Evolutionary conservation across 2,329 filamentous ascomycete species (phyloP).

Genomic region (Phyllosticta ampelicida): DNA sequence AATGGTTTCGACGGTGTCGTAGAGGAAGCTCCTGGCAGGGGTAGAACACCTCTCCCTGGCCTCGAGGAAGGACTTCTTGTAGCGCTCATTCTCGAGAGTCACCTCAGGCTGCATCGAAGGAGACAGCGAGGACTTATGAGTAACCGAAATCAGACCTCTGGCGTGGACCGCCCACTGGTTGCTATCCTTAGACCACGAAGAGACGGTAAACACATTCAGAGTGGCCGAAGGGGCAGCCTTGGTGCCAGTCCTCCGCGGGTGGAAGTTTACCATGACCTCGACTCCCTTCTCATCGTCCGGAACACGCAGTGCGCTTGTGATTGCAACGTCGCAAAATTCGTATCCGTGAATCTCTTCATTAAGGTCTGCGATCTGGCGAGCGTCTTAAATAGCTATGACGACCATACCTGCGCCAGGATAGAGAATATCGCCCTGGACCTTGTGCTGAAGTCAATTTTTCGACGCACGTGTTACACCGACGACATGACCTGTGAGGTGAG

Average conservation of each 20-base stretch:
- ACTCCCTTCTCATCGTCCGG: conserved; percentile 3
- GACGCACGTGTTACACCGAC: conserved; percentile 24
- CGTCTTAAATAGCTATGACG: conserved; percentile 23
- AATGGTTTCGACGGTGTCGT: conserved; percentile 14
- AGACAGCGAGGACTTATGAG: neutral
- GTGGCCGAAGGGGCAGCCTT: neutral
- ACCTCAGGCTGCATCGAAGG: neutral
- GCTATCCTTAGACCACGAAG: neutral
- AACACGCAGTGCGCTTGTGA: conserved; percentile 7
- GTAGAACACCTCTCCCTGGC: neutral
- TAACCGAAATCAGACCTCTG: conserved; percentile 3
- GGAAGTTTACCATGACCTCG: conserved; percentile 3
- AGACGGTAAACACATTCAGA: conserved; percentile 1
- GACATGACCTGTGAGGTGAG: conserved; percentile 26
- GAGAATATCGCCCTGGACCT: conserved; percentile 18
- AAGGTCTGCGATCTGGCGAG: conserved; percentile 1
- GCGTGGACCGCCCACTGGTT: conserved; percentile 1
- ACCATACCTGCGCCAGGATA: conserved; percentile 23
- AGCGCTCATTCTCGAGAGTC: neutral
- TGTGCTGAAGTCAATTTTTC: conserved; percentile 18
- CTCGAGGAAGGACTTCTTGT: neutral
- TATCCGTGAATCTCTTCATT: conserved; percentile 8
- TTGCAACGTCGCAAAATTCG: conserved; percentile 1
- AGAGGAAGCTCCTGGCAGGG: conserved; percentile 12
- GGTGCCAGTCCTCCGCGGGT: neutral